These are phyloP conservation scores for Colletotrichum neosansevieriae DNA, from an alignment of 2,329 filamentous ascomycete genomes.

Conservation along the genomic window DNA sequence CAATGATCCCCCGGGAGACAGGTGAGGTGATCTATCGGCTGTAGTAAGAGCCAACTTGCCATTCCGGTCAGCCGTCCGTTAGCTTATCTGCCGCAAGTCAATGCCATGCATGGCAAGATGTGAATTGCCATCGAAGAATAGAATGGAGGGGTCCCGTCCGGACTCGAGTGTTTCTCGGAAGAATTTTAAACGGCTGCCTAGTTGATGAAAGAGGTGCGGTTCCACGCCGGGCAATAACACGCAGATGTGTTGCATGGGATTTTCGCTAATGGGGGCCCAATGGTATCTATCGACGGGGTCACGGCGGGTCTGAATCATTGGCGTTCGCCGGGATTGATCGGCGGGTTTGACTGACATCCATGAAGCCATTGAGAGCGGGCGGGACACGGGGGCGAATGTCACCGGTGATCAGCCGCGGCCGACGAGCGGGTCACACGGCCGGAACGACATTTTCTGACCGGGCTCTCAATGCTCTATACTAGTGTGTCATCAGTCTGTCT, in stretches of 20 bases:
- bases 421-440: slow-evolving; percentile 24
- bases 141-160: too few relatives aligned
- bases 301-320: slow-evolving; percentile 10
- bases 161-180: not conserved
- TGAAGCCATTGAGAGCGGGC: not conserved
- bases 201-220: slow-evolving; percentile 20
- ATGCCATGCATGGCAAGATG: not conserved
- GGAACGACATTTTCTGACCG: not conserved
- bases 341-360: slow-evolving; percentile 7
- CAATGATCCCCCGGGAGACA: not conserved
- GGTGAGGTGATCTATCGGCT: slow-evolving; percentile 4
- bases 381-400: slow-evolving; percentile 12
- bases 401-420: slow-evolving; percentile 22
- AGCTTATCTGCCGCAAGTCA: not conserved
- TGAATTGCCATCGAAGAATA: too few relatives aligned
- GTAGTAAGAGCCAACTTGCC: not conserved
- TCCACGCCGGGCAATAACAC: slow-evolving; percentile 4
- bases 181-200: slow-evolving; percentile 35
- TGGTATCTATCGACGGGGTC: slow-evolving; percentile 10
- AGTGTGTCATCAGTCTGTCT: not conserved
- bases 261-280: slow-evolving; percentile 17
- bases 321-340: slow-evolving; percentile 21
- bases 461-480: not conserved
- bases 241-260: not conserved
- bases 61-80: not conserved